A percentile compares a stretch with the other conserved stretches of the same genome.
phyloP scores from a whole-genome alignment of 2,329 filamentous ascomycete genomes.

The Talaromyces sp. region DNA sequence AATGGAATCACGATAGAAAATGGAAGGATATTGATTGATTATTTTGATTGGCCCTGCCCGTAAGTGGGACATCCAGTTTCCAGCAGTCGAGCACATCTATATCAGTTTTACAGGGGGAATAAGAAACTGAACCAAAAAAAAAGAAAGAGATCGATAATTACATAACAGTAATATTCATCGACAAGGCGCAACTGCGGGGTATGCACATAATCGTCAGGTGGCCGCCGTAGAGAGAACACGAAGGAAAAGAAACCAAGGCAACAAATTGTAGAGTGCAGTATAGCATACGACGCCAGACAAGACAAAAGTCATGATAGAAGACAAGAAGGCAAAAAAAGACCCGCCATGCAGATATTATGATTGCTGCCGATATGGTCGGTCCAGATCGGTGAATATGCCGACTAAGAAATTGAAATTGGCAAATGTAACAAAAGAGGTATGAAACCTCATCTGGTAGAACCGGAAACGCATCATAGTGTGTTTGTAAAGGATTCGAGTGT shows the following conservation, averaged over 20 bases:
- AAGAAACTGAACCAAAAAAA: neutral
- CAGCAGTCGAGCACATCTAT: neutral
- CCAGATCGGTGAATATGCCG: neutral
- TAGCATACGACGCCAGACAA: neutral
- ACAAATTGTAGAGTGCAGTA: neutral
- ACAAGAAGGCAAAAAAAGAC: neutral
- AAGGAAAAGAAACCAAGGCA: neutral
- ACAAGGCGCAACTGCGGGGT: neutral
- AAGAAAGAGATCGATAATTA: neutral
- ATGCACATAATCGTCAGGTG: slow-evolving; percentile 1
- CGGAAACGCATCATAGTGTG: neutral
- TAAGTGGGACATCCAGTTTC: neutral
- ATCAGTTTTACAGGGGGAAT: neutral
- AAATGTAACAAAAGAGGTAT: neutral
- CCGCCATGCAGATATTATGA: slow-evolving; percentile 9
- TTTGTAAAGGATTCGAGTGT: neutral
- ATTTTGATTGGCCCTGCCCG: neutral
- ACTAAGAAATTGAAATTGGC: neutral
- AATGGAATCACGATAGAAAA: neutral
- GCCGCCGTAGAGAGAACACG: neutral
- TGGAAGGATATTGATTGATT: neutral
- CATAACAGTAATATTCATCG: neutral
- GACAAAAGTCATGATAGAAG: neutral
- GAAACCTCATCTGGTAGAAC: neutral
- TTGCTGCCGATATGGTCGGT: neutral